phyloP scores from a whole-genome alignment of 2,329 filamentous ascomycete species.

The Penicillium sp. region DNA sequence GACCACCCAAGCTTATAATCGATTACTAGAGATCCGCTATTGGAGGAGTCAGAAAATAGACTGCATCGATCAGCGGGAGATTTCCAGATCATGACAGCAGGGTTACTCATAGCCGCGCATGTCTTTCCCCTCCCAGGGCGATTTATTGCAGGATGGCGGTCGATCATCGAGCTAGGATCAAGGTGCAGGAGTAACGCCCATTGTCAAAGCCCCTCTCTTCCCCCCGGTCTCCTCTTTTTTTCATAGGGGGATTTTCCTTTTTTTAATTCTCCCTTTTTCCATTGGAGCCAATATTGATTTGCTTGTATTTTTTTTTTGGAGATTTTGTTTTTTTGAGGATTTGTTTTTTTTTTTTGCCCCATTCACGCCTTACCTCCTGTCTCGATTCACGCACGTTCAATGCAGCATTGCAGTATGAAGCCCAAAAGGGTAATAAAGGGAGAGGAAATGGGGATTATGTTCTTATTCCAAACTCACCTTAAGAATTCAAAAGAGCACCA shows the following conservation, averaged over 20 bases:
- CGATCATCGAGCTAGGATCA: conserved; percentile 38
- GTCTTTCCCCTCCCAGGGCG: conserved; percentile 31
- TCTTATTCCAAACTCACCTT: not conserved
- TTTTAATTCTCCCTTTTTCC: not conserved
- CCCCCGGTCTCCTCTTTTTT: conserved; percentile 1
- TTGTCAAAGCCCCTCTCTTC: conserved; percentile 21
- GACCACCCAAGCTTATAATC: conserved; percentile 38
- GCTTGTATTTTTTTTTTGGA: not conserved
- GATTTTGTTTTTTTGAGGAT: not conserved
- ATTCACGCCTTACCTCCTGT: conserved; percentile 19
- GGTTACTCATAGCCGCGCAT: conserved; percentile 38
- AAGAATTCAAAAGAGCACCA: not conserved
- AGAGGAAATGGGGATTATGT: conserved; percentile 28
- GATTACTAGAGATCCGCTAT: conserved; percentile 30
- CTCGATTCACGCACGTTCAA: conserved; percentile 21
- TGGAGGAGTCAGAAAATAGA: conserved; percentile 41
- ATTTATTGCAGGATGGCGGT: conserved; percentile 40
- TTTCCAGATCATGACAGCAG: conserved; percentile 40
- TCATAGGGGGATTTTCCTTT: not conserved
- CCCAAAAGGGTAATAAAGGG: conserved; percentile 10
- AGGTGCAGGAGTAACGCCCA: conserved; percentile 24
- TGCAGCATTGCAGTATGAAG: conserved; percentile 9
- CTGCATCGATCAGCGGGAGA: conserved; percentile 35
- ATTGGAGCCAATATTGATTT: not conserved
- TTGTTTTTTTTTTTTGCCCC: not conserved